Base-by-base conservation (phyloP, 352 stramenopile species). In the Pythium insidiosum region DNA sequence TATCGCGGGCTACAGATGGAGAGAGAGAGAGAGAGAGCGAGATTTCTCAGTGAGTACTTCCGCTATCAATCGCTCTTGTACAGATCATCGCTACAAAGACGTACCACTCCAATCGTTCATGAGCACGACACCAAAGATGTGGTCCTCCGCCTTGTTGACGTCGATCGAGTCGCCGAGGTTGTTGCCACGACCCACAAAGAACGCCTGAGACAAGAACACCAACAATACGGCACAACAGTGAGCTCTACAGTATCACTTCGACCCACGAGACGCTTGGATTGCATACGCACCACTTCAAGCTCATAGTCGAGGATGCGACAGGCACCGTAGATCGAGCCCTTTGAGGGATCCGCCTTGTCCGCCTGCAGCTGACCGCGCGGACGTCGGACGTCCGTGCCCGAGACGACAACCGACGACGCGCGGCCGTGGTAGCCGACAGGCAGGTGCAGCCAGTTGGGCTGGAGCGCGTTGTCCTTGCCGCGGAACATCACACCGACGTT, bases 71-170 rank as follows among this genome's bases (percentile, higher is more conserved):
- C n/a, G n/a, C n/a, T n/a, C n/a, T n/a, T n/a, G n/a, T n/a, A n/a
- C n/a, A n/a, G n/a, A n/a, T n/a, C n/a, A n/a, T n/a, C n/a, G n/a
- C n/a, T n/a, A 21, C 22, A 39, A 34, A 3, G 10, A 6, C 61
- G 41, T 56, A 90, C 94, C 94, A 33, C 86, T 97, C 95, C 95
- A 99, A 65, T 99, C 95, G 66, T 99, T 99, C 82, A 98, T 95
- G 22, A 99, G 58, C 25, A 98, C 88, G 48, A 97, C 88, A 6
- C 95, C 95, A 68, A 99, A 99, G 42, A 99, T 97, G 57, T 97
- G 83, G 31, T 96, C 68, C 45, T 97, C 80, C 0, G 94, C 92
- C 60, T 97, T 74, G 43, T 77, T 66, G 44, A 98, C 92, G 10
- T 68, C 50, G 41, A 98, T 83, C 13, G 90, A 76, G 24, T 90